Percentiles rank a stretch among this genome's conserved stretches.
These are phyloP conservation scores for Zygosaccharomyces kombuchaensis DNA, from an alignment of 805 yeast species.

Conservation along the genomic window DNA sequence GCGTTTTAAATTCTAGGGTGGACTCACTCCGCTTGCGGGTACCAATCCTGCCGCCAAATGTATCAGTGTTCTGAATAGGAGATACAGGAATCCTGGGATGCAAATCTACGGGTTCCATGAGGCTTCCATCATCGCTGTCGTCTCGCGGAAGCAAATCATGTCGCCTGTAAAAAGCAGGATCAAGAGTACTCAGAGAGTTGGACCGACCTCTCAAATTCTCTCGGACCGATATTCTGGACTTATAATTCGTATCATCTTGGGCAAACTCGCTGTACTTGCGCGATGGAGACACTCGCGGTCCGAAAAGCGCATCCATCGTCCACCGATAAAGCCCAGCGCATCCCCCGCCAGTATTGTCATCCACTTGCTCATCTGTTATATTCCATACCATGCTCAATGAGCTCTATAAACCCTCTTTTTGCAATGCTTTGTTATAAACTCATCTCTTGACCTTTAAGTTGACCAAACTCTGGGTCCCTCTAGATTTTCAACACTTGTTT, in stretches of 20 bases:
- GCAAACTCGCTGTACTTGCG: conserved; percentile 27
- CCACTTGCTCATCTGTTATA: conserved; percentile 7
- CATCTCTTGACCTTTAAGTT: conserved; percentile 1
- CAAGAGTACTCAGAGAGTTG: conserved; percentile 26
- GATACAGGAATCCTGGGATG: conserved; percentile 5
- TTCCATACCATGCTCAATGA: background rate
- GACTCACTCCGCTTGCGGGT: conserved; percentile 8
- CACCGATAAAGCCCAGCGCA: conserved; percentile 25
- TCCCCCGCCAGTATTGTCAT: conserved; percentile 12
- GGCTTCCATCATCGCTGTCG: conserved; percentile 2
- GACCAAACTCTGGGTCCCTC: conserved; percentile 2
- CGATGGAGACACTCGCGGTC: conserved; percentile 28
- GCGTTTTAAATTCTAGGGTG: conserved; percentile 17
- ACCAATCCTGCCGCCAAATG: conserved; percentile 19
- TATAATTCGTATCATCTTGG: conserved; percentile 28
- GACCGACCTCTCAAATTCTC: conserved; percentile 17
- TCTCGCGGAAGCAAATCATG: conserved; percentile 24
- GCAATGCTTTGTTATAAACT: background rate
- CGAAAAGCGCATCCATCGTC: conserved; percentile 34
- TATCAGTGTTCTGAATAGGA: conserved; percentile 18
- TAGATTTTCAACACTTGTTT: conserved; percentile 2
- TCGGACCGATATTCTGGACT: background rate
- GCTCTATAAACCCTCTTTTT: background rate
- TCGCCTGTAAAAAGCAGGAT: conserved; percentile 22
- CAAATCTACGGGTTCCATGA: conserved; percentile 18